phyloP scores from a whole-genome alignment of 768 basidiomycete genomes.

The Termitomyces sp. region DNA sequence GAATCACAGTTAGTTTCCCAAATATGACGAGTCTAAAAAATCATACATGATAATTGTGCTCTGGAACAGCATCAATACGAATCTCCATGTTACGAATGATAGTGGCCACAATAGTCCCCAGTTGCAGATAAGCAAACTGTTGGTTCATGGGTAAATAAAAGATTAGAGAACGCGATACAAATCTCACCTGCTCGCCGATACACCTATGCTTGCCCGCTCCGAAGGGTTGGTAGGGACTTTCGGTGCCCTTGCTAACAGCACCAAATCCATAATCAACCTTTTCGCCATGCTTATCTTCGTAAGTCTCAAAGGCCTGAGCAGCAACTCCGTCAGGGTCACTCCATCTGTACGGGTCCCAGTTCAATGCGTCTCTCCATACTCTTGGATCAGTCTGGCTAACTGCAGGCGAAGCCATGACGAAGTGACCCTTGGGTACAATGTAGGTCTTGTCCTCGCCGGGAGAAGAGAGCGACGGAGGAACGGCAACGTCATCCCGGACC shows the following conservation, averaged over 20 bases:
- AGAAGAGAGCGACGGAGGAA: slow-evolving; percentile 76
- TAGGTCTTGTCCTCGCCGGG: slow-evolving; percentile 71
- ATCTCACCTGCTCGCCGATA: slow-evolving; percentile 79
- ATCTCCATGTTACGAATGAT: slow-evolving; percentile 75
- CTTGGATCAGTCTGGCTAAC: slow-evolving; percentile 82
- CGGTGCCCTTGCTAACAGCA: slow-evolving; percentile 91
- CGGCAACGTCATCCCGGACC: slow-evolving; percentile 77
- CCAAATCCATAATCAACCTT: slow-evolving; percentile 98
- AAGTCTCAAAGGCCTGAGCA: slow-evolving; percentile 68
- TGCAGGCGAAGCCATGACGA: slow-evolving; percentile 82
- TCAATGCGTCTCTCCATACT: slow-evolving; percentile 68
- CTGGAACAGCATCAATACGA: slow-evolving; percentile 67
- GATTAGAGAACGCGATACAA: background rate
- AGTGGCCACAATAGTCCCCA: slow-evolving; percentile 77
- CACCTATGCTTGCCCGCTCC: slow-evolving; percentile 95
- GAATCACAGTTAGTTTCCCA: background rate
- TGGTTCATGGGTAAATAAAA: background rate
- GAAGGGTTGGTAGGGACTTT: slow-evolving; percentile 95
- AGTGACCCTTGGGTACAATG: slow-evolving; percentile 87
- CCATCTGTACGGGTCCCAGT: slow-evolving; percentile 86
- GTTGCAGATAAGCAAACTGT: slow-evolving; percentile 92
- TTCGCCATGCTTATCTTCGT: slow-evolving; percentile 72
- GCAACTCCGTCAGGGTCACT: slow-evolving; percentile 79
- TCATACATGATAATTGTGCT: slow-evolving; percentile 87
- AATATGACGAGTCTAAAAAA: background rate